phyloP scores from a whole-genome alignment of 2,329 filamentous ascomycete genomes.

The Bipolaris gigantea region DNA sequence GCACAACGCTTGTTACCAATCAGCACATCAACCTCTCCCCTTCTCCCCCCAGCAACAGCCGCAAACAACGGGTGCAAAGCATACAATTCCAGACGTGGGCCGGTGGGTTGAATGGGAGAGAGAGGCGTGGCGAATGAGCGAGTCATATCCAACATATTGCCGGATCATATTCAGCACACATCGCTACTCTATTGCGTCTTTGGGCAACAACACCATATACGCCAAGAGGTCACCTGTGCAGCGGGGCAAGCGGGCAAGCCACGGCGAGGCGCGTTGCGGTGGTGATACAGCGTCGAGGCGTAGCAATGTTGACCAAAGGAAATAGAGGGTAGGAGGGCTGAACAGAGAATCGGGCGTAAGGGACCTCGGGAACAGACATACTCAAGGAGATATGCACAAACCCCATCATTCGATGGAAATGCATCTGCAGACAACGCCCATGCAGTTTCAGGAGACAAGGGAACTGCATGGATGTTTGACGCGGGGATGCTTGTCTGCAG shows the following conservation, averaged over 20 bases:
- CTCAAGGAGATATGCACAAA: constrained; percentile 44
- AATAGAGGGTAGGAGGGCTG: constrained; percentile 45
- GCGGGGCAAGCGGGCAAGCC: constrained; percentile 43
- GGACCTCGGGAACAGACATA: constrained; percentile 48
- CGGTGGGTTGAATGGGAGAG: constrained; percentile 32
- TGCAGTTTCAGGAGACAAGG: constrained; percentile 3
- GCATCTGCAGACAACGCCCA: constrained; percentile 11
- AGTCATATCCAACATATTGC: constrained; percentile 49
- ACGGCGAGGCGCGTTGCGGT: constrained; percentile 34
- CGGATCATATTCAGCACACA: constrained; percentile 43
- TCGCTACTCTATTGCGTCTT: constrained; percentile 32
- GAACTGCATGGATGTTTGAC: neutral
- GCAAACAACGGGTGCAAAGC: constrained; percentile 38
- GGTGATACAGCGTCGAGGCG: constrained; percentile 29
- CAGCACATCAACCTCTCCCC: constrained; percentile 37
- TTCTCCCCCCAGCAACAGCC: constrained; percentile 39
- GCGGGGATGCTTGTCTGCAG: neutral
- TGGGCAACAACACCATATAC: constrained; percentile 19
- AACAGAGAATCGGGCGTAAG: constrained; percentile 45
- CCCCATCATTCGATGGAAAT: constrained; percentile 28
- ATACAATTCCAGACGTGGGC: constrained; percentile 35
- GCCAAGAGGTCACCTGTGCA: constrained; percentile 14
- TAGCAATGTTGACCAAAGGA: constrained; percentile 27
- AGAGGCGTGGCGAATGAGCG: constrained; percentile 44
- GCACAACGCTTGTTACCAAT: constrained; percentile 48